A percentile compares a stretch with the other conserved stretches of the same genome.
These are phyloP conservation scores for Cryptococcus hybrid DNA, from an alignment of 1,284 basidiomycete species.

Conservation along the genomic window DNA sequence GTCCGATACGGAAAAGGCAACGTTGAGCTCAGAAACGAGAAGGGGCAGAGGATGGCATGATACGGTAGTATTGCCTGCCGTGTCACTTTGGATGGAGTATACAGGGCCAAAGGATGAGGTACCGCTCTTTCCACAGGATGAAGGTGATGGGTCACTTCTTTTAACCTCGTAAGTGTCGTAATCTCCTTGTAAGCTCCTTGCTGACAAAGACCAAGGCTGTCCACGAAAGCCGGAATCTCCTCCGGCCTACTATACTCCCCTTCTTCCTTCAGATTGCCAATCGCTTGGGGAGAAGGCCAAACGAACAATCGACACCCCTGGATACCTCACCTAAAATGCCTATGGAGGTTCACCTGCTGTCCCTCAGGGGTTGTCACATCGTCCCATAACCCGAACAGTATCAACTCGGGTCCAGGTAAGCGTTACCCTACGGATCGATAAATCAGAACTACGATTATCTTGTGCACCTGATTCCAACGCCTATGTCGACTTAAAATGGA, in stretches of 20 bases:
- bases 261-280: conserved; percentile 65
- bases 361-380: conserved; percentile 3
- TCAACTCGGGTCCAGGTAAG: conserved; percentile 36
- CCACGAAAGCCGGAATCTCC: conserved; percentile 78
- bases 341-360: background rate
- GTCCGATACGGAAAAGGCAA: conserved; percentile 11
- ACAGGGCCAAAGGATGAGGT: conserved; percentile 14
- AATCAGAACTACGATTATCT: conserved; percentile 76
- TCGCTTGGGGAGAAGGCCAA: conserved; percentile 20
- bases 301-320: conserved; percentile 7
- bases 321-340: conserved; percentile 4
- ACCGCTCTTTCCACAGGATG: conserved; percentile 7
- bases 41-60: conserved; percentile 32
- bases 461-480: conserved; percentile 88
- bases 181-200: background rate
- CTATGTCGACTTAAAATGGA: conserved; percentile 78
- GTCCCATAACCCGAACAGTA: conserved; percentile 8
- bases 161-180: conserved; percentile 24
- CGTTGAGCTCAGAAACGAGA: conserved; percentile 6
- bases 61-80: conserved; percentile 60
- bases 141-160: conserved; percentile 9
- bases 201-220: conserved; percentile 58
- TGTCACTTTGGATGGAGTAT: conserved; percentile 76
- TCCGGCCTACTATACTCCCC: conserved; percentile 75
- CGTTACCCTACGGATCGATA: conserved; percentile 83